Evolutionary conservation across 306 rosid genomes (phyloP).

Genomic region (Vigna trinervia): DNA sequence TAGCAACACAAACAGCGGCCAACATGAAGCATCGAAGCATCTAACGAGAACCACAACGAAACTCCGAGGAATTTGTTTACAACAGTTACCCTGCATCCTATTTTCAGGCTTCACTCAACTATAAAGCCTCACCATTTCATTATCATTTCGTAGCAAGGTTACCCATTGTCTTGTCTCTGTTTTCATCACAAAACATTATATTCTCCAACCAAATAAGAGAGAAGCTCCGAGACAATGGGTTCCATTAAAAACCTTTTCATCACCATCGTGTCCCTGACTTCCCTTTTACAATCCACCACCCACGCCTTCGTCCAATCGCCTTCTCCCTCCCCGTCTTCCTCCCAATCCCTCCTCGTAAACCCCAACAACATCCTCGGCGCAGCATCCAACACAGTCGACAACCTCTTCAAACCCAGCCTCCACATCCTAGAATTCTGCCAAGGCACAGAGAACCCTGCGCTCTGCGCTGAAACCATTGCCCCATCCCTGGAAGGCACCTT

Average conservation of each 20-base stretch:
- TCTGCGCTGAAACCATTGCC: slow-evolving; percentile 27
- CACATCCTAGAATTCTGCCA: neutral
- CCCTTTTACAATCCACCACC: neutral
- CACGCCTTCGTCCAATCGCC: neutral
- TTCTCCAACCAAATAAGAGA: neutral
- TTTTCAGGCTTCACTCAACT: neutral
- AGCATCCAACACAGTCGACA: neutral
- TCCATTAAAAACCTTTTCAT: neutral
- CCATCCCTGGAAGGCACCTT: neutral
- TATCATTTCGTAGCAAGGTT: neutral
- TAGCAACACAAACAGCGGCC: too few species aligned
- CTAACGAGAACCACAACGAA: neutral
- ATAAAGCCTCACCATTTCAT: neutral
- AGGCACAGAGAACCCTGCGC: slow-evolving; percentile 9
- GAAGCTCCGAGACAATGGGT: neutral
- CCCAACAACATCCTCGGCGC: neutral
- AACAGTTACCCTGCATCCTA: neutral
- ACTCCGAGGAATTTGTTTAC: neutral
- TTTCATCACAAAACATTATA: neutral
- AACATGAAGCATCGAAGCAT: too few species aligned
- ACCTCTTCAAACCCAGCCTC: neutral
- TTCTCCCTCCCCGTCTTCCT: neutral
- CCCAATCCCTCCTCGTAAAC: neutral
- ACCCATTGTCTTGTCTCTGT: neutral
- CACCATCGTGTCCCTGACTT: neutral